Evolutionary conservation across 2,329 filamentous ascomycete species (phyloP).

Genomic region (Arthrobotrys sinensis): DNA sequence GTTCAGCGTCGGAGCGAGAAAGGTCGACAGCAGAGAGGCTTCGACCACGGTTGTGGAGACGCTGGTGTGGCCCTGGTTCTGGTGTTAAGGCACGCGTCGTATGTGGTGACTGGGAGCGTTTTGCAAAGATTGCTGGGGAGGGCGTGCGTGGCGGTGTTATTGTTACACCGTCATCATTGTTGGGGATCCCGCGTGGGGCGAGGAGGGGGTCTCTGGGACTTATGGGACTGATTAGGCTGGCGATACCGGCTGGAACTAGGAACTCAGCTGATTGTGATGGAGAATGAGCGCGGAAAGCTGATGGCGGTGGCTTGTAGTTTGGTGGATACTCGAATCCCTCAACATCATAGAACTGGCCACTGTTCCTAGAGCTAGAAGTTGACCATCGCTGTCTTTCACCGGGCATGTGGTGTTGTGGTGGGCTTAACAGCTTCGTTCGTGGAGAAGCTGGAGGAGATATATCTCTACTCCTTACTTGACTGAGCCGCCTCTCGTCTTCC

Average conservation of each 20-base stretch:
- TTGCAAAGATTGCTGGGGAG: constrained; percentile 35
- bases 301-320: constrained; percentile 56
- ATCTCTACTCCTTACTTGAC: constrained; percentile 19
- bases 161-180: constrained; percentile 43
- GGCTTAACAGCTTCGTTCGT: constrained; percentile 34
- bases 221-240: constrained; percentile 48
- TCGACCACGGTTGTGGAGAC: constrained; percentile 29
- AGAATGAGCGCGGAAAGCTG: constrained; percentile 53
- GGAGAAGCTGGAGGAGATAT: constrained; percentile 49
- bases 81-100: constrained; percentile 21
- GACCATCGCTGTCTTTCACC: constrained; percentile 31
- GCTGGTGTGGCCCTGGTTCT: constrained; percentile 21
- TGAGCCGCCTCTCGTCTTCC: not conserved
- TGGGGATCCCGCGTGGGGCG: constrained; percentile 37
- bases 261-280: constrained; percentile 47
- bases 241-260: constrained; percentile 46
- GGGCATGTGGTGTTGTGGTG: constrained; percentile 12
- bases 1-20: constrained; percentile 44
- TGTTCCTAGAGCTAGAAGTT: constrained; percentile 33
- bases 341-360: constrained; percentile 49
- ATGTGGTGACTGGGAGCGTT: constrained; percentile 41
- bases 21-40: constrained; percentile 51
- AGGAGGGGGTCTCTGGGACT: constrained; percentile 33
- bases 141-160: constrained; percentile 50
- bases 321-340: constrained; percentile 57